Percentiles rank a stretch among this genome's conserved stretches.
Conservation (phyloP, 2,329 filamentous ascomycete species). For the Stemphylium vesicarium region DNA sequence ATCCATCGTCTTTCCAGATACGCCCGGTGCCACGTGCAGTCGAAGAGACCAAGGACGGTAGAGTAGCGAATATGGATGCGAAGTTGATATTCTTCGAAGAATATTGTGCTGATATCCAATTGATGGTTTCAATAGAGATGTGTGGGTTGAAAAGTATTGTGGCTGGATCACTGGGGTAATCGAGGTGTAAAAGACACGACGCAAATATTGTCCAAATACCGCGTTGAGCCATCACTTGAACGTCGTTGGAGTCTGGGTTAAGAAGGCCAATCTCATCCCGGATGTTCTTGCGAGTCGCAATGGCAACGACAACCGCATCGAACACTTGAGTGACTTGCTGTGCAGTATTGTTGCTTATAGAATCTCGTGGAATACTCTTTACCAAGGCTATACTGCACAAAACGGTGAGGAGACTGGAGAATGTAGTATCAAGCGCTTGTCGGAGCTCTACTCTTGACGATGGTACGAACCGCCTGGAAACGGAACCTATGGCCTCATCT, state of each 20-base stretch:
- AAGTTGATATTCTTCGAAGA: slow-evolving; percentile 27
- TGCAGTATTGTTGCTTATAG: slow-evolving; percentile 17
- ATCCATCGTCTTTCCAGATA: slow-evolving; percentile 43
- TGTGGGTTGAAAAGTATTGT: slow-evolving; percentile 16
- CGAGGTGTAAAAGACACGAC: slow-evolving; percentile 34
- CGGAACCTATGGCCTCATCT: slow-evolving; percentile 22
- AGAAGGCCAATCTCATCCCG: slow-evolving; percentile 31
- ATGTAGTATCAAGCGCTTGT: slow-evolving; percentile 44
- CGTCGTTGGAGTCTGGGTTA: slow-evolving; percentile 29
- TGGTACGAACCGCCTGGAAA: slow-evolving; percentile 29
- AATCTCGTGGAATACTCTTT: slow-evolving; percentile 28
- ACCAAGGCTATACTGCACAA: slow-evolving; percentile 42
- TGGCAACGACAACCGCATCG: slow-evolving; percentile 32
- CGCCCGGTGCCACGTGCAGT: slow-evolving; percentile 46
- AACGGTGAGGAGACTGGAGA: slow-evolving; percentile 44
- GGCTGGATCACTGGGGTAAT: slow-evolving; percentile 5
- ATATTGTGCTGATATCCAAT: slow-evolving; percentile 34
- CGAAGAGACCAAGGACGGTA: slow-evolving; percentile 41
- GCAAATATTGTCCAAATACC: slow-evolving; percentile 36
- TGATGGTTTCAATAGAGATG: slow-evolving; percentile 22
- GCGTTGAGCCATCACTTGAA: slow-evolving; percentile 39
- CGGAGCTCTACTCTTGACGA: slow-evolving; percentile 37
- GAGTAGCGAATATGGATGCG: slow-evolving; percentile 28
- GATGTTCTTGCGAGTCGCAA: slow-evolving; percentile 34
- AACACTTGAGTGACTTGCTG: slow-evolving; percentile 31